Evolutionary conservation across 768 basidiomycete genomes (phyloP).

Genomic region (Leccinum obscurum): DNA sequence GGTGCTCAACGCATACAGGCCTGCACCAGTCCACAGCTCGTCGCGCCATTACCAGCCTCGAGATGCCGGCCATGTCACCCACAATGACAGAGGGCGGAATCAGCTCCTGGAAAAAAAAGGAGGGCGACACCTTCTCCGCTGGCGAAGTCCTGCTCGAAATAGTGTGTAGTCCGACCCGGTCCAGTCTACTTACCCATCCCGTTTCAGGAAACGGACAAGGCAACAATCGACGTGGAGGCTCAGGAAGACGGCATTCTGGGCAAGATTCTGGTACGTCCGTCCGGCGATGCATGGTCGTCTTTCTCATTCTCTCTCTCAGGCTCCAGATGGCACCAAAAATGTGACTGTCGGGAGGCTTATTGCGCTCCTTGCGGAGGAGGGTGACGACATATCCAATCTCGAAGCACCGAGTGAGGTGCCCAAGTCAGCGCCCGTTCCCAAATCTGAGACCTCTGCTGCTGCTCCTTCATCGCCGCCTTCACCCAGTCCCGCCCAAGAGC

Average conservation of each 20-base stretch:
- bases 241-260: slow-evolving; percentile 95
- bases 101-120: slow-evolving; percentile 84
- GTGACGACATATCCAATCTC: slow-evolving; percentile 90
- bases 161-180: slow-evolving; percentile 44
- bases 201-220: slow-evolving; percentile 86
- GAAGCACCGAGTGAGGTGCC: slow-evolving; percentile 42
- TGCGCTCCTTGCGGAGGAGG: slow-evolving; percentile 92
- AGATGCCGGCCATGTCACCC: slow-evolving; percentile 97
- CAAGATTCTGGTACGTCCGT: slow-evolving; percentile 77
- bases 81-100: slow-evolving; percentile 97
- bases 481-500: slow-evolving; percentile 25
- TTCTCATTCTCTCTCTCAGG: slow-evolving; percentile 40
- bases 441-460: slow-evolving; percentile 26
- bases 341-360: slow-evolving; percentile 87
- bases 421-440: slow-evolving; percentile 14
- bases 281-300: neutral
- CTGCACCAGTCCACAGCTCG: slow-evolving; percentile 53
- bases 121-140: slow-evolving; percentile 74
- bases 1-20: slow-evolving; percentile 19
- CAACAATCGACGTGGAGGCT: slow-evolving; percentile 98
- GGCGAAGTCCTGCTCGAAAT: slow-evolving; percentile 92
- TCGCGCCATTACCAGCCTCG: slow-evolving; percentile 68
- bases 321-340: slow-evolving; percentile 77
- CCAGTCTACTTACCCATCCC: neutral
- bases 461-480: slow-evolving; percentile 18